Conservation (phyloP, 768 basidiomycete genomes). For the Pisolithus albus region DNA sequence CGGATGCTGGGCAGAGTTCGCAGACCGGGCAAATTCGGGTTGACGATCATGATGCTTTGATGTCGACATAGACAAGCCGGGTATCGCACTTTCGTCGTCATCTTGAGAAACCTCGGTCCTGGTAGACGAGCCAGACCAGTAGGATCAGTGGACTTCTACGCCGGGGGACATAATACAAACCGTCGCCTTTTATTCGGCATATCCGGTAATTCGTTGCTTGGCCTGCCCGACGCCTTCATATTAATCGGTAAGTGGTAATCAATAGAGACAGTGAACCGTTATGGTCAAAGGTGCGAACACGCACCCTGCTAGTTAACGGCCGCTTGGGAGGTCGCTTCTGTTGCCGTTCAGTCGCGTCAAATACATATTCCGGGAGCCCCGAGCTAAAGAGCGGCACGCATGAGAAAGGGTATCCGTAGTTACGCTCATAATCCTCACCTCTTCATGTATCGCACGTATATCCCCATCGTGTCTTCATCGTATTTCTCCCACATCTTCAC, state of each 20-base stretch:
- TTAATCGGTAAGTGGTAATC: constrained; percentile 25
- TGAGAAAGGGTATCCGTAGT: constrained; percentile 15
- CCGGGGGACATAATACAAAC: constrained; percentile 40
- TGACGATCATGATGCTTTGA: constrained; percentile 32
- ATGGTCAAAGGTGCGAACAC: constrained; percentile 20
- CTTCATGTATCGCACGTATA: constrained; percentile 89
- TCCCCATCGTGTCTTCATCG: constrained; percentile 88
- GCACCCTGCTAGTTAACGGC: constrained; percentile 54
- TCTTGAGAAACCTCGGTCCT: constrained; percentile 38
- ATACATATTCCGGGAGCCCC: constrained; percentile 73
- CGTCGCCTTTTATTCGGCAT: constrained; percentile 78
- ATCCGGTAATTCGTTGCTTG: constrained; percentile 56
- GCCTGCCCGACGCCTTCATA: constrained; percentile 54
- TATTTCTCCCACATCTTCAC: constrained; percentile 96
- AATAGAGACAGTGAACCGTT: constrained; percentile 8
- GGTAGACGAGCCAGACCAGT: constrained; percentile 23
- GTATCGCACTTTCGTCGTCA: constrained; percentile 35
- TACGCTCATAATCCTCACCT: constrained; percentile 41
- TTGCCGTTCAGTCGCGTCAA: constrained; percentile 75
- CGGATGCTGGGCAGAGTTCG: constrained; percentile 56
- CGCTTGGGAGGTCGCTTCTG: constrained; percentile 67
- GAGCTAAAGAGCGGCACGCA: constrained; percentile 40
- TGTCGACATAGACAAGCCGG: constrained; percentile 27
- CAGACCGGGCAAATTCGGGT: constrained; percentile 34
- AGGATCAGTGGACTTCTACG: constrained; percentile 20